A percentile compares a stretch with the other conserved stretches of the same genome.
phyloP scores from a whole-genome alignment of 352 stramenopile species.

The Globisporangium echinulatum region DNA sequence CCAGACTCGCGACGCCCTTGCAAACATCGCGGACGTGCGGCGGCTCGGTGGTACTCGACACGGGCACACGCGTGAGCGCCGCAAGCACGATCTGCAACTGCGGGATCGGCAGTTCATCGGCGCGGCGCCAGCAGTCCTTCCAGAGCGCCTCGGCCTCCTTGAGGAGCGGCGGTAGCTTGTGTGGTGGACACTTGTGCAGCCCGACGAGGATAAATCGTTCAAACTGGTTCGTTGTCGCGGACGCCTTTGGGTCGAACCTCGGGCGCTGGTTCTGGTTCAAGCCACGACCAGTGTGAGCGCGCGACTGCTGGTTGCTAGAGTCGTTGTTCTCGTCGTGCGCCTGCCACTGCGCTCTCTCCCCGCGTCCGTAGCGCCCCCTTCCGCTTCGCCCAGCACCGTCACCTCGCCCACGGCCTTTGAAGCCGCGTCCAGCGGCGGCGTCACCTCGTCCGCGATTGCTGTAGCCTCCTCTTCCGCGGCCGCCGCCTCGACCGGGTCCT shows the following conservation, averaged over 20 bases:
- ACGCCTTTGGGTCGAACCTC: background rate
- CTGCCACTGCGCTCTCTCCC: slow-evolving; percentile 1
- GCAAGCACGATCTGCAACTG: slow-evolving; percentile 35
- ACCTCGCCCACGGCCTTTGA: no score
- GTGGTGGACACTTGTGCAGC: slow-evolving; percentile 32
- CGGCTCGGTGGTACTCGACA: slow-evolving; percentile 23
- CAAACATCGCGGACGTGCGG: slow-evolving; percentile 29
- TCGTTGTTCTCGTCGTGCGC: background rate
- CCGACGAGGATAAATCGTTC: slow-evolving; percentile 38
- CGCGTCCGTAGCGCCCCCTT: background rate
- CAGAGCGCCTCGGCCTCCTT: slow-evolving; percentile 28
- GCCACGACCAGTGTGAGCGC: no score
- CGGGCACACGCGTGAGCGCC: slow-evolving; percentile 40
- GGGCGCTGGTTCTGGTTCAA: background rate
- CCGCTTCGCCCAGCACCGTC: background rate
- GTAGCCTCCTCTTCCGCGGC: background rate
- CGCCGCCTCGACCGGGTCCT: no score
- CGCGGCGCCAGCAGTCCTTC: slow-evolving; percentile 40
- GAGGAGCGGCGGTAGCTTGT: slow-evolving; percentile 31
- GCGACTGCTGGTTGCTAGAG: slow-evolving; percentile 3
- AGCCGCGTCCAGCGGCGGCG: no score
- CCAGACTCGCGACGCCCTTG: slow-evolving; percentile 38
- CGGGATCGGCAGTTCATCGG: slow-evolving; percentile 24
- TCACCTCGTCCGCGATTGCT: background rate
- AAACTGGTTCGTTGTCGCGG: slow-evolving; percentile 6